These are phyloP conservation scores for Diplodia mutila DNA, from an alignment of 2,329 filamentous ascomycete genomes.

Conservation along the genomic window DNA sequence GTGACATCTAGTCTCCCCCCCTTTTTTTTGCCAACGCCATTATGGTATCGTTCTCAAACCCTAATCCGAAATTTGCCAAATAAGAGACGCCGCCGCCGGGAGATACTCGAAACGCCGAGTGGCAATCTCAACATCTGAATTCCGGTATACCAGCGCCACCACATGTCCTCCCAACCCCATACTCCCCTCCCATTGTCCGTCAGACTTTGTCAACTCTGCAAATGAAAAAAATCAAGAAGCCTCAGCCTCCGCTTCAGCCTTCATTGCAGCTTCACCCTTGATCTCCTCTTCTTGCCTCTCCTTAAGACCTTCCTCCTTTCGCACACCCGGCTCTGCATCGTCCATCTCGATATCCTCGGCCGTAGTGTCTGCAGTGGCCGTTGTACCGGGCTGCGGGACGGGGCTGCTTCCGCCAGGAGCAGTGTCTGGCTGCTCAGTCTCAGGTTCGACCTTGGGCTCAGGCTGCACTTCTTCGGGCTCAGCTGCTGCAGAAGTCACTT, in stretches of 20 bases:
- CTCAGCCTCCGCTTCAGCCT: constrained; percentile 1
- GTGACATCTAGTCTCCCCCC: not conserved
- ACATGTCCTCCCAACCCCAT: constrained; percentile 5
- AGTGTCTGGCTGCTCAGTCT: not conserved
- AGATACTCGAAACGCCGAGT: not conserved
- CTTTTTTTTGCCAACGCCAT: constrained; percentile 12
- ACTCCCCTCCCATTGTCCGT: not conserved
- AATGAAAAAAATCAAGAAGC: not conserved
- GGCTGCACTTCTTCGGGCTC: not conserved
- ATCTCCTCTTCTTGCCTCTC: constrained; percentile 22
- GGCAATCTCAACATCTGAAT: not conserved
- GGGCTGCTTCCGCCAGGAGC: not conserved
- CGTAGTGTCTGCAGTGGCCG: constrained; percentile 13
- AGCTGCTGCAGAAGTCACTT: not conserved
- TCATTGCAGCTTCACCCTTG: constrained; percentile 4
- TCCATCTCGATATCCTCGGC: constrained; percentile 25
- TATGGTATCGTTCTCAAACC: constrained; percentile 19
- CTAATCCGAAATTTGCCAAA: not conserved
- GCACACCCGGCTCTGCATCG: constrained; percentile 21
- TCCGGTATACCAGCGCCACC: not conserved
- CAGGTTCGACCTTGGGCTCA: not conserved
- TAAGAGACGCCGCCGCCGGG: not conserved
- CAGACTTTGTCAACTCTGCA: not conserved
- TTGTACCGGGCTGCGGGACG: not conserved
- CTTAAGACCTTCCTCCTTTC: constrained; percentile 19